Evolutionary conservation across 2,329 filamentous ascomycete species (phyloP), one percentile per base, ranked within the genome.

Genomic region (Colletotrichum brevisporum): DNA sequence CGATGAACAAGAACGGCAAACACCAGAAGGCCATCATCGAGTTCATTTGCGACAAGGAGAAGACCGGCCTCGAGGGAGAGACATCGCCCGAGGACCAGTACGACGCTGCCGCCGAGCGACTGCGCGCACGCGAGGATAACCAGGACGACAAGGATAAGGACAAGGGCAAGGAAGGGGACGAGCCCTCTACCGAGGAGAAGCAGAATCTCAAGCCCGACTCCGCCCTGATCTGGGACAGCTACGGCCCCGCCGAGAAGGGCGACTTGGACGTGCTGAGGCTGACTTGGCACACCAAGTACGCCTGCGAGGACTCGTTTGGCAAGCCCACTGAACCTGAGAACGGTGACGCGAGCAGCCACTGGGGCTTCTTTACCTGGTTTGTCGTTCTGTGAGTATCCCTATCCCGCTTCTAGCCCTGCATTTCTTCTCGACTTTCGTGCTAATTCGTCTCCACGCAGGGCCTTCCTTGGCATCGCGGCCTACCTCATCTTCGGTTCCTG

Each of bases 331-430:
- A 84, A 43, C 83, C 83, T 73, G 81, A 83, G 55, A 75, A 76
- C 47, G 73, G 77, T 50, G 78, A 82, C 67, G 83, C 83, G 66
- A 84, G 85, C 61, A 80, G 80, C 18, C 87, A 89, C 77, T 98
- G 95, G 96, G 96, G 96, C 2, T 96, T 98, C 85, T 98, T 98
- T 77, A 98, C 95, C 18, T 99, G 96, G 96, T 89, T 98, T 76
- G 89, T 98, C 74, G 90, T 99, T 74, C 90, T 98, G 94, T 97
- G 83, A 86, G 93, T 86, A 72, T 4, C 56, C 15, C 39, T 16
- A 31, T 51, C 4, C 10, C n/a, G 57, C 41, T 36, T 36, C 9
- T 36, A 3, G 21, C 6, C 3, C n/a, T 6, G 16, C 8, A 13
- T 13, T 4, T 45, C 9, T 13, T 64, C 16, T 59, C 16, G 31